Base-by-base conservation (phyloP, 75 land plant genomes). In the Sequoiadendron giganteum region DNA sequence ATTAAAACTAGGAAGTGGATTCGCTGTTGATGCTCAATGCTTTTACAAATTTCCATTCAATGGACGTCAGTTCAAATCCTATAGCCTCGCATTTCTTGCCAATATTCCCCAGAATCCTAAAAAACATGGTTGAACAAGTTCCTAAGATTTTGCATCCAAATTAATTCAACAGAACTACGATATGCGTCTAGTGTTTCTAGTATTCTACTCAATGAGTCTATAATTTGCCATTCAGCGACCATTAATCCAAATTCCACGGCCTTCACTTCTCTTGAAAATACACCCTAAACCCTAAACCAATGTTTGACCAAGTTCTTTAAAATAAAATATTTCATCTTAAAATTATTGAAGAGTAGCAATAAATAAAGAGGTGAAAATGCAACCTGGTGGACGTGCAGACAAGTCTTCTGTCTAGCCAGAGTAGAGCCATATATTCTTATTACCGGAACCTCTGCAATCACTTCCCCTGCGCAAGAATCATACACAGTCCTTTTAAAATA, bases 381-480 rank as follows among this genome's bases (percentile, higher is more conserved):
- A 89, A 98, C 99, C 94, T 94, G 85, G 84, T 98, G 99, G 85
- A 98, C 86, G 79, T 98, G 99, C 87, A 98, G 83, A 90, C 99
- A 98, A 81, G 99, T 93, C 92, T 98, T 98, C 91, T 97, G 99
- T 13, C 99, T 99, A 45, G 94, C 89, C 1, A 92, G 91, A 6
- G 99, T 97, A 2, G 99, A 90, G 13, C 99, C 99, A 85, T 93
- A 98, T 55, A 98, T 93, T 85, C 99, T 92, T 83, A 98, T 93
- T 3, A 98, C 96, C 1, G 99, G 99, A 81, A 98, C 99, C 88
- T 98, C 97, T 39, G 90, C 90, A 92, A 97, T 95, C 43, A 90
- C 90, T 75, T 90, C 91, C 39, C 99, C 99, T 98, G 77, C 58
- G 9, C 9, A 25, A 25, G 88, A 90, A 85, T 42, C 21, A 38